A percentile compares a stretch with the other conserved stretches of the same genome.
phyloP scores from a whole-genome alignment of 306 rosid species.

The Lathyrus tuberosus region DNA sequence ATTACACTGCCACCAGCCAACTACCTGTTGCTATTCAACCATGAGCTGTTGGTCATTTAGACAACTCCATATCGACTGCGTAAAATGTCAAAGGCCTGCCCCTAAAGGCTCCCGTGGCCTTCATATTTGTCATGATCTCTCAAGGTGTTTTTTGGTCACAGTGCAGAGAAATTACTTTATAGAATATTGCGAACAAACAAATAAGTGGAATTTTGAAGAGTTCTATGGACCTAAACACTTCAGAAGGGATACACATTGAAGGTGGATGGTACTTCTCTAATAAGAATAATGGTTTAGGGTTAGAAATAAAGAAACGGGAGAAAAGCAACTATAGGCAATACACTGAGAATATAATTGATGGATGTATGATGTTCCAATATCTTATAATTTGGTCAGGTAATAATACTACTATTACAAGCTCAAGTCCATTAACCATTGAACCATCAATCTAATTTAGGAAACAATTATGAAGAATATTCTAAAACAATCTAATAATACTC shows the following conservation, averaged over 20 bases:
- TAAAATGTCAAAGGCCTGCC: background rate
- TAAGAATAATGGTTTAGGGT: background rate
- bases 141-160: background rate
- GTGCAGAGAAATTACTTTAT: background rate
- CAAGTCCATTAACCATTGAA: background rate
- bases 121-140: background rate
- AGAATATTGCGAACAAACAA: background rate
- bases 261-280: background rate
- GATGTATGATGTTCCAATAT: conserved; percentile 6
- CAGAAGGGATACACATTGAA: background rate
- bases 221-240: background rate
- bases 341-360: conserved; percentile 12
- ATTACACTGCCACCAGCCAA: background rate
- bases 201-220: conserved; percentile 1
- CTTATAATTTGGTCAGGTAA: conserved; percentile 1
- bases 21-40: background rate
- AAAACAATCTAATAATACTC: background rate
- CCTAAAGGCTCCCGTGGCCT: background rate
- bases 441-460: conserved; percentile 1
- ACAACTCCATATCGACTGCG: background rate
- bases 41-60: background rate
- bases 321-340: background rate
- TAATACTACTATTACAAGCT: background rate
- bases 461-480: background rate
- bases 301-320: background rate